Conservation (phyloP, 495 filamentous ascomycete species). For the Astrocystis sublimbata region DNA sequence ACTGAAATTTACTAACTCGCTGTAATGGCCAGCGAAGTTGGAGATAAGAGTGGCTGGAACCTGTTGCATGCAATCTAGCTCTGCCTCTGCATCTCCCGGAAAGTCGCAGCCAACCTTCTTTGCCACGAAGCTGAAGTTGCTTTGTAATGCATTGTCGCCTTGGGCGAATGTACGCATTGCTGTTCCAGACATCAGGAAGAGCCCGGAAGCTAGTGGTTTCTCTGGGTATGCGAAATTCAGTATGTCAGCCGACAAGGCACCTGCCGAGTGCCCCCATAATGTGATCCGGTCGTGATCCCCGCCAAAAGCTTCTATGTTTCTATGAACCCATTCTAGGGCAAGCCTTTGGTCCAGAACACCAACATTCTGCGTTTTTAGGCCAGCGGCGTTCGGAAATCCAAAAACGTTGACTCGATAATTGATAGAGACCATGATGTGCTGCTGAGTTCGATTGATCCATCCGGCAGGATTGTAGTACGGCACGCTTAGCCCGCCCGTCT, state of each 20-base stretch:
- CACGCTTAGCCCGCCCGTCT: slow-evolving; percentile 41
- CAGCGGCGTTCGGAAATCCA: slow-evolving; percentile 55
- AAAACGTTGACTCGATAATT: slow-evolving; percentile 65
- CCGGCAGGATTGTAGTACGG: slow-evolving; percentile 45
- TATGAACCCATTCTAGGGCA: slow-evolving; percentile 66
- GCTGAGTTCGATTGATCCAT: slow-evolving; percentile 45
- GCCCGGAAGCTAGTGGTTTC: slow-evolving; percentile 46
- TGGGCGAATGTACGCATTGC: slow-evolving; percentile 37
- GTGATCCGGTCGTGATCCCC: slow-evolving; percentile 63
- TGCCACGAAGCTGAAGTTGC: slow-evolving; percentile 49
- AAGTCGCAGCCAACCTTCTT: slow-evolving; percentile 40
- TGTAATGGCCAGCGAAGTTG: slow-evolving; percentile 44
- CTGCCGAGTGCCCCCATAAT: slow-evolving; percentile 53
- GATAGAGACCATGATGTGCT: slow-evolving; percentile 57
- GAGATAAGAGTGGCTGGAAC: slow-evolving; percentile 39
- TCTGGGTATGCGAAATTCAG: slow-evolving; percentile 48
- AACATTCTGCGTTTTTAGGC: slow-evolving; percentile 44
- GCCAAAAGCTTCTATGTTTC: slow-evolving; percentile 68
- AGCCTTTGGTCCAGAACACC: slow-evolving; percentile 61
- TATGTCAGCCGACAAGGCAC: slow-evolving; percentile 43
- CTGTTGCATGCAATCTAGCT: slow-evolving; percentile 47
- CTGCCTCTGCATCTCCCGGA: slow-evolving; percentile 33
- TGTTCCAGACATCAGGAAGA: slow-evolving; percentile 51
- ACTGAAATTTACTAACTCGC: too few species aligned
- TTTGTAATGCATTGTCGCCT: slow-evolving; percentile 35